These are phyloP conservation scores for Parsonsia alboflavescens DNA, from an alignment of 257 asterid genomes.

Conservation along the genomic window DNA sequence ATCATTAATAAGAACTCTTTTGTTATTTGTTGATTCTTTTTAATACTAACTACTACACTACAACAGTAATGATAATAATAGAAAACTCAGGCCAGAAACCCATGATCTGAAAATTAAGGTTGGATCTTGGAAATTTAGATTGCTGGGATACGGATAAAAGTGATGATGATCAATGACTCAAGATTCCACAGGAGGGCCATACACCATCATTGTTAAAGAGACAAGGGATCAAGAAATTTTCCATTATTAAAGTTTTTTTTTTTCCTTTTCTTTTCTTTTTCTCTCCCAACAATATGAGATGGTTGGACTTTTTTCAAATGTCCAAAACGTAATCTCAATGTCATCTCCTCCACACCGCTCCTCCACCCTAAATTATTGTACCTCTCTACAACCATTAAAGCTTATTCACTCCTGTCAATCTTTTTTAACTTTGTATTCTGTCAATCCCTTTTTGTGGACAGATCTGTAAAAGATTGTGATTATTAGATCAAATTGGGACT, in stretches of 20 bases:
- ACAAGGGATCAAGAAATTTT: conserved; percentile 11
- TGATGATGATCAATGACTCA: conserved; percentile 1
- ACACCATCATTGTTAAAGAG: neutral
- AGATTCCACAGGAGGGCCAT: conserved; percentile 12
- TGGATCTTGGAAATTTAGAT: neutral
- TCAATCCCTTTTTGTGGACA: conserved; percentile 7
- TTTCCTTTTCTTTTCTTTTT: neutral
- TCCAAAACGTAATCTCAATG: neutral
- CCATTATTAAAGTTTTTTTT: neutral
- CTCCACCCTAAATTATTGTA: conserved; percentile 28
- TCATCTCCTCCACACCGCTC: neutral
- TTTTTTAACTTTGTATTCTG: conserved; percentile 16
- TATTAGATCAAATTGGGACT: neutral
- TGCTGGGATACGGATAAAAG: conserved; percentile 9
- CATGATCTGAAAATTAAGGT: conserved; percentile 9
- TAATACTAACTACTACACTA: too few species aligned
- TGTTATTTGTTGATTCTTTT: too few species aligned
- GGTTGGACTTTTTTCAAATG: neutral
- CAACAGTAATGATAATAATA: too few species aligned
- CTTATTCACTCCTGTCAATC: conserved; percentile 8
- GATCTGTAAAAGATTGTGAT: neutral
- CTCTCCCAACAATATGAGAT: conserved; percentile 6
- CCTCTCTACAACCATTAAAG: conserved; percentile 17
- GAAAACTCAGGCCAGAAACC: neutral
- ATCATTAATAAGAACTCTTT: neutral